Conservation (phyloP, 768 basidiomycete species). For the Boletus subparvulus region DNA sequence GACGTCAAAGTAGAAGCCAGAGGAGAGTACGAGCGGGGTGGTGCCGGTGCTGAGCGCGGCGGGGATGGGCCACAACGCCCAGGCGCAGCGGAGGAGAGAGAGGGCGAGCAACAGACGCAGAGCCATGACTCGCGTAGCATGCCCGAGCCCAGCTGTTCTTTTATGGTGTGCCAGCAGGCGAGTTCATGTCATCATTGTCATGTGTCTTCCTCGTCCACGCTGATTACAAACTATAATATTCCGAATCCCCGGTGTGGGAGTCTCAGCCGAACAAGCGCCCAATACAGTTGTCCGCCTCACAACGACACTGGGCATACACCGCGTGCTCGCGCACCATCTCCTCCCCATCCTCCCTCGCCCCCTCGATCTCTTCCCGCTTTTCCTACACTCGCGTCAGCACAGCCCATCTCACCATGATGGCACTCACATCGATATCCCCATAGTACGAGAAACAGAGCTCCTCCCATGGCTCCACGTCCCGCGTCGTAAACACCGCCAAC, state of each 20-base stretch:
- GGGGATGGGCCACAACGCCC: constrained; percentile 37
- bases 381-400: constrained; percentile 12
- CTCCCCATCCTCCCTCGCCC: neutral
- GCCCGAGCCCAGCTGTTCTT: neutral
- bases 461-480: constrained; percentile 62
- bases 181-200: too few relatives aligned
- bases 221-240: neutral
- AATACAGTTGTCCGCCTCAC: constrained; percentile 52
- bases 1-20: constrained; percentile 31
- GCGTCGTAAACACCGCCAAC: constrained; percentile 61
- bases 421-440: constrained; percentile 50
- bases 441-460: constrained; percentile 79
- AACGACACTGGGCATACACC: constrained; percentile 49
- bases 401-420: rapidly evolving
- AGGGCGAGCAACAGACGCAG: constrained; percentile 6
- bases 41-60: constrained; percentile 21
- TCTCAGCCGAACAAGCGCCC: constrained; percentile 35
- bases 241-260: neutral
- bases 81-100: constrained; percentile 9
- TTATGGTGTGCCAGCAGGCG: too few relatives aligned
- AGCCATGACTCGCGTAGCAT: neutral
- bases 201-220: neutral
- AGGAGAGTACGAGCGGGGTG: constrained; percentile 24
- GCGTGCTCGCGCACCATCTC: constrained; percentile 34
- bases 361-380: constrained; percentile 22